Evolutionary conservation across 306 rosid species (phyloP).

Genomic region (Vigna mungo): DNA sequence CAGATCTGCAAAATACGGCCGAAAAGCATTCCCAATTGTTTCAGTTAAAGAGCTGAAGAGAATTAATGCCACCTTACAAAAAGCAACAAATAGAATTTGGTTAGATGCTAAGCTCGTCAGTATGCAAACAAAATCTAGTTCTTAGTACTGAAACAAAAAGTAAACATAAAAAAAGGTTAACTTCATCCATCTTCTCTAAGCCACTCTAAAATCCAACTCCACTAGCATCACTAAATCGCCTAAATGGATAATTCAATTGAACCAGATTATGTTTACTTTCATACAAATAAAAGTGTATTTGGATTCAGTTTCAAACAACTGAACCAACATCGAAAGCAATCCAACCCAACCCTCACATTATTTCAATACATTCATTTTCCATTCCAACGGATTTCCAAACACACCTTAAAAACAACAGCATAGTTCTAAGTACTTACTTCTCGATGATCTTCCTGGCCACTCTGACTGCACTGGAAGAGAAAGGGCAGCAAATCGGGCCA

Average conservation of each 20-base stretch:
- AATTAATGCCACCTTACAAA: slow-evolving; percentile 87
- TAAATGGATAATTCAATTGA: too few relatives aligned
- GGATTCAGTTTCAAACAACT: background rate
- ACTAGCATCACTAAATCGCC: background rate
- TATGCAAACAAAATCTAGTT: background rate
- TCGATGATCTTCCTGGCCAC: slow-evolving; percentile 94
- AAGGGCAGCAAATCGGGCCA: slow-evolving; percentile 97
- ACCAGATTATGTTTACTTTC: too few relatives aligned
- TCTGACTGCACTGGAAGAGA: slow-evolving; percentile 94
- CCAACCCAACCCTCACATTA: background rate
- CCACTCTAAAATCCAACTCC: background rate
- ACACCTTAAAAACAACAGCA: background rate
- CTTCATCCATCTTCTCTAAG: background rate
- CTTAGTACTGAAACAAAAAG: background rate
- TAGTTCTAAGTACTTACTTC: slow-evolving; percentile 61
- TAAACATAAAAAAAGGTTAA: too few relatives aligned
- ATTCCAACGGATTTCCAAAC: background rate
- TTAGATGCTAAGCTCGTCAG: slow-evolving; percentile 41
- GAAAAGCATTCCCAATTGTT: slow-evolving; percentile 89
- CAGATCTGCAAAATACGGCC: slow-evolving; percentile 82
- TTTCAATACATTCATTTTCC: too few relatives aligned
- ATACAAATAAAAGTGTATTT: background rate
- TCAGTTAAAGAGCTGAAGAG: slow-evolving; percentile 98
- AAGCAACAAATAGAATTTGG: slow-evolving; percentile 28
- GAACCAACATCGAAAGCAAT: too few relatives aligned